Evolutionary conservation across 2,329 filamentous ascomycete genomes (phyloP).

Genomic region (Fusarium newnesense): DNA sequence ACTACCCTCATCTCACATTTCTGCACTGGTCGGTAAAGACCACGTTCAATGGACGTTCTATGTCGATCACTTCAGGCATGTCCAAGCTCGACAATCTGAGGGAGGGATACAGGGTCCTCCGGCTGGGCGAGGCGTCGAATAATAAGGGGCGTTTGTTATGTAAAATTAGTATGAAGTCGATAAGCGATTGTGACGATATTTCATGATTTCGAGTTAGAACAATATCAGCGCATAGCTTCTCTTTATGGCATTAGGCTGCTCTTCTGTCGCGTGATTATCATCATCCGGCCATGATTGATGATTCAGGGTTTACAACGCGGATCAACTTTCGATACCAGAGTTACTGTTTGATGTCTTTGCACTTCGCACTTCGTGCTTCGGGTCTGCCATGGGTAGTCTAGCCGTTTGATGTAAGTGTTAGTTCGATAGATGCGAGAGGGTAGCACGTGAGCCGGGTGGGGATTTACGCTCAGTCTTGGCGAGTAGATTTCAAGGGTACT

Average conservation of each 20-base stretch:
- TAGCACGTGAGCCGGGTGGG: not conserved
- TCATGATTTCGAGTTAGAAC: not conserved
- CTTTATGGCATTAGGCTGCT: not conserved
- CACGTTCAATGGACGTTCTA: not conserved
- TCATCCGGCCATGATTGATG: not conserved
- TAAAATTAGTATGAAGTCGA: not conserved
- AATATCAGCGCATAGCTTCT: not conserved
- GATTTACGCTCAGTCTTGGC: not conserved
- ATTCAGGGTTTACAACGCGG: not conserved
- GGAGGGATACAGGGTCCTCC: conserved; percentile 5
- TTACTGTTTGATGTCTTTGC: not conserved
- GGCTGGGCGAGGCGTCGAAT: not conserved
- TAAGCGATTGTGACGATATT: not conserved
- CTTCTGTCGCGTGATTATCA: not conserved
- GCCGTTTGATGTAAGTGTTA: not conserved
- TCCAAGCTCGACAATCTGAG: conserved; percentile 5
- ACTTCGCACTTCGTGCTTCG: not conserved
- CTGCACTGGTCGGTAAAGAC: not conserved
- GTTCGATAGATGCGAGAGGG: not conserved
- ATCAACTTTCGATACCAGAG: not conserved
- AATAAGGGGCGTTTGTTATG: conserved; percentile 1
- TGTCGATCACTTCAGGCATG: not conserved
- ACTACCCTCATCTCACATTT: not conserved
- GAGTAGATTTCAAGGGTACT: accelerated
- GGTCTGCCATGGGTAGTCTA: not conserved